Conservation (phyloP, 345 rosid genomes). For the Atalantia buxifolia region DNA sequence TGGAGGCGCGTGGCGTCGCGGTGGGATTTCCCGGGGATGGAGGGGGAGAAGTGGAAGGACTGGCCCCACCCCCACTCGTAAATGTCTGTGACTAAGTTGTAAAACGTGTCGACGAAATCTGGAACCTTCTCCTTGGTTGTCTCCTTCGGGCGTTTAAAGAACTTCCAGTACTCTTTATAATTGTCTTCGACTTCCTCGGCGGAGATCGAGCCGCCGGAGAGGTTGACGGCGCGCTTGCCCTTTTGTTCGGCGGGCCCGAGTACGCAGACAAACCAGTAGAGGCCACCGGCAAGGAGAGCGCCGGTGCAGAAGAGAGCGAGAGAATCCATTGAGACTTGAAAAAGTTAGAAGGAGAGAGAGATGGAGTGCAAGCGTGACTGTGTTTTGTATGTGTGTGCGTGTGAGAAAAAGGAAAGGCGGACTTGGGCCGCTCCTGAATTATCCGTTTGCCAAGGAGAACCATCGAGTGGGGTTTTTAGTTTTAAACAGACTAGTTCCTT, state of each 20-base stretch:
- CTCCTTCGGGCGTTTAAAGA: conserved; percentile 85
- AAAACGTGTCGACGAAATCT: conserved; percentile 87
- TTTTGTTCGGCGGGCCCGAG: conserved; percentile 84
- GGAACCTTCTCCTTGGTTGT: conserved; percentile 80
- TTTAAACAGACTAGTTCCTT: not conserved
- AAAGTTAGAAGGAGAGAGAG: not conserved
- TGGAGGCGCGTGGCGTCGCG: conserved; percentile 83
- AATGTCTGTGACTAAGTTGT: conserved; percentile 90
- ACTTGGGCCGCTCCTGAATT: conserved; percentile 2
- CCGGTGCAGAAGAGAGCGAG: conserved; percentile 65
- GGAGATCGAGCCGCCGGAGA: conserved; percentile 93
- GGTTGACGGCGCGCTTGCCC: conserved; percentile 69
- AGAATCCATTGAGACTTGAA: conserved; percentile 40
- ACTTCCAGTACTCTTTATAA: conserved; percentile 81
- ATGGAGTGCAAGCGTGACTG: not conserved
- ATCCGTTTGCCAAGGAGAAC: not conserved
- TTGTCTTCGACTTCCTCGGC: conserved; percentile 77
- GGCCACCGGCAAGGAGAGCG: conserved; percentile 60
- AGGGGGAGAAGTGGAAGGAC: conserved; percentile 94
- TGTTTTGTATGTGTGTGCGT: not conserved
- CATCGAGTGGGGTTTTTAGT: not conserved
- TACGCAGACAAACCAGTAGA: conserved; percentile 87
- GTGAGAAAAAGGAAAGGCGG: not conserved
- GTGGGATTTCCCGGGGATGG: conserved; percentile 72
- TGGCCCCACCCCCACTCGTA: conserved; percentile 99